Percentiles rank a stretch among this genome's conserved stretches.
Evolutionary conservation across 2,329 filamentous ascomycete species (phyloP).

Genomic region (Xylariaceae sp.): DNA sequence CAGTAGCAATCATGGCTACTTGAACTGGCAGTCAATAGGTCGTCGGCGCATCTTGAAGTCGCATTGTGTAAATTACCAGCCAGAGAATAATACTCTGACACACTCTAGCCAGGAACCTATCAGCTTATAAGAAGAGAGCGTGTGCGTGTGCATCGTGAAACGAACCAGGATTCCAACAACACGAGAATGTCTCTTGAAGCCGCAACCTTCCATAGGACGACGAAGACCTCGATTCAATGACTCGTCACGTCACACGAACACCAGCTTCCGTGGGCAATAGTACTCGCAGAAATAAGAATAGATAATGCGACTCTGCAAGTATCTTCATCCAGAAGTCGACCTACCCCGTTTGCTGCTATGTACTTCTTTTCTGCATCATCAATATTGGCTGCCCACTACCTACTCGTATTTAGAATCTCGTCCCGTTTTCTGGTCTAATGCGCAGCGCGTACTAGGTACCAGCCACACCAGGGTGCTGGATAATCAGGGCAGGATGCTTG

Average conservation of each 20-base stretch:
- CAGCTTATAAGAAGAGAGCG: no score
- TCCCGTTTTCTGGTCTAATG: no score
- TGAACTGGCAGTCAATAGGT: not conserved
- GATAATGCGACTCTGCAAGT: not conserved
- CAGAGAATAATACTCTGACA: not conserved
- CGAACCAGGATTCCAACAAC: not conserved
- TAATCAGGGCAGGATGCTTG: no score
- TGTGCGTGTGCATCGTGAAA: not conserved
- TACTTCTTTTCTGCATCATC: no score
- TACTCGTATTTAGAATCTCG: no score
- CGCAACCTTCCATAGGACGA: not conserved
- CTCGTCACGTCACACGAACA: slow-evolving; percentile 13
- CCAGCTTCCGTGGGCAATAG: slow-evolving; percentile 5
- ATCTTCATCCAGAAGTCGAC: not conserved
- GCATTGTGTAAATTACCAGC: not conserved
- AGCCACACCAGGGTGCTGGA: no score
- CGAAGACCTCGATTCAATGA: not conserved
- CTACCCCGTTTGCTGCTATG: not conserved
- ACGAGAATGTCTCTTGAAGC: not conserved
- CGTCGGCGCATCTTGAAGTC: not conserved
- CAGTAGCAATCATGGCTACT: not conserved
- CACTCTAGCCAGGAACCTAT: not conserved
- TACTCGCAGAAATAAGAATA: not conserved
- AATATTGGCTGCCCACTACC: no score
- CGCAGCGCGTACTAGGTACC: no score